Evolutionary conservation across 2,329 filamentous ascomycete species (phyloP).

Genomic region (Pseudogymnoascus pannorum): DNA sequence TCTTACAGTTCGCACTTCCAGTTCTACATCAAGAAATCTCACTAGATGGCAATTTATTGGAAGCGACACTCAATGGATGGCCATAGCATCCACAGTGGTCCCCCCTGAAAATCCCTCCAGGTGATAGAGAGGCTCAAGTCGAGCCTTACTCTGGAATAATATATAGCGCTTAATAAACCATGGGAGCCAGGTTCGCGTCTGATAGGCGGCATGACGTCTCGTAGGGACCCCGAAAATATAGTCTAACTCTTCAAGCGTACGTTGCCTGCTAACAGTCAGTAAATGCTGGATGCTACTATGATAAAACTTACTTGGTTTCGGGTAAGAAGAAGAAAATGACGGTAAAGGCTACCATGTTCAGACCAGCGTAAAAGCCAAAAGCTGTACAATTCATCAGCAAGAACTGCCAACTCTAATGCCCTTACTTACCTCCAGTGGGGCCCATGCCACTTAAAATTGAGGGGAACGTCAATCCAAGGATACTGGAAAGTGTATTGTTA

Average conservation of each 20-base stretch:
- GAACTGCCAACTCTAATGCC: constrained; percentile 32
- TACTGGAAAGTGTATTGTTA: constrained; percentile 26
- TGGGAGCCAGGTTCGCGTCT: constrained; percentile 47
- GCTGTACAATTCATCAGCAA: constrained; percentile 34
- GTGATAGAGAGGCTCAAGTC: constrained; percentile 43
- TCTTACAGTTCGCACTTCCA: background rate
- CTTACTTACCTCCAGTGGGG: constrained; percentile 21
- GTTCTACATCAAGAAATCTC: background rate
- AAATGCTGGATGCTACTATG: background rate
- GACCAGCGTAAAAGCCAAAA: constrained; percentile 53
- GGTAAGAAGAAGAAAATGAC: constrained; percentile 58
- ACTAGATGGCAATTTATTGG: background rate
- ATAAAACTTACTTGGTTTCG: constrained; percentile 39
- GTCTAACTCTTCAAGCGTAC: constrained; percentile 52
- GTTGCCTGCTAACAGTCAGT: constrained; percentile 29
- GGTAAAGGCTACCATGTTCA: constrained; percentile 53
- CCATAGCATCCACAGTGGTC: background rate
- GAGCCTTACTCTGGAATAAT: constrained; percentile 40
- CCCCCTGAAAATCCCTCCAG: constrained; percentile 27
- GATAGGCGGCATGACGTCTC: constrained; percentile 20
- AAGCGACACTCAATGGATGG: background rate
- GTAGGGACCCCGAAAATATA: constrained; percentile 52
- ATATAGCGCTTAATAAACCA: constrained; percentile 54
- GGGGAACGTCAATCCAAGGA: constrained; percentile 36
- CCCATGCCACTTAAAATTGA: constrained; percentile 37